Percentiles rank a stretch among this genome's conserved stretches.
Evolutionary conservation across 805 yeast genomes (phyloP).

Genomic region (Teunomyces tritomae): DNA sequence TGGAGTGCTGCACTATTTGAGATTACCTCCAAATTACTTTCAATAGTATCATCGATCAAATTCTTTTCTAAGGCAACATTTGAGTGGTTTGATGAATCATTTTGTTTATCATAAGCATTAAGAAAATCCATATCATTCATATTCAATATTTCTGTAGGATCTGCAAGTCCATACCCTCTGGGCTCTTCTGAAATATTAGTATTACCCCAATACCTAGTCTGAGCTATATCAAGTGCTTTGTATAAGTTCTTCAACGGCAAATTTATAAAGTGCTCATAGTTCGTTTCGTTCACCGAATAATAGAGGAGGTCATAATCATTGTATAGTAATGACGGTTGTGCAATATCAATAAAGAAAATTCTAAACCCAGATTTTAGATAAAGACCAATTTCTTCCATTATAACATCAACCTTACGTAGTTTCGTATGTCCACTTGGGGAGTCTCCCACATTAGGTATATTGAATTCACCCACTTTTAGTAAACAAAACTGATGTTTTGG

Average conservation of each 20-base stretch:
- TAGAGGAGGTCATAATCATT: conserved; percentile 44
- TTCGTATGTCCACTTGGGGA: conserved; percentile 13
- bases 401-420: conserved; percentile 37
- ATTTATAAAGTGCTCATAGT: conserved; percentile 43
- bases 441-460: conserved; percentile 20
- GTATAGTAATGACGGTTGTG: conserved; percentile 39
- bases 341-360: conserved; percentile 43
- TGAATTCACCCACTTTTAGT: conserved; percentile 50
- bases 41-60: neutral
- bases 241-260: conserved; percentile 46
- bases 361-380: conserved; percentile 52
- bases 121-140: conserved; percentile 17
- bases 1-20: conserved; percentile 14
- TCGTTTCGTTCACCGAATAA: conserved; percentile 39
- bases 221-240: conserved; percentile 42
- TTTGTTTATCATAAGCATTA: neutral
- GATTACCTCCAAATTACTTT: no score
- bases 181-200: neutral
- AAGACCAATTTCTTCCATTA: conserved; percentile 57
- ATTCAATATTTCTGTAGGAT: conserved; percentile 10
- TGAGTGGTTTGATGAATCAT: neutral
- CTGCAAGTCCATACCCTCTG: conserved; percentile 15
- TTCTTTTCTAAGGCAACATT: neutral
- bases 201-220: conserved; percentile 20
- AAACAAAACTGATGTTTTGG: conserved; percentile 51